Evolutionary conservation across 495 filamentous ascomycete genomes (phyloP), one percentile per base, ranked within the genome.

Genomic region (Aspergillus nanangensis): DNA sequence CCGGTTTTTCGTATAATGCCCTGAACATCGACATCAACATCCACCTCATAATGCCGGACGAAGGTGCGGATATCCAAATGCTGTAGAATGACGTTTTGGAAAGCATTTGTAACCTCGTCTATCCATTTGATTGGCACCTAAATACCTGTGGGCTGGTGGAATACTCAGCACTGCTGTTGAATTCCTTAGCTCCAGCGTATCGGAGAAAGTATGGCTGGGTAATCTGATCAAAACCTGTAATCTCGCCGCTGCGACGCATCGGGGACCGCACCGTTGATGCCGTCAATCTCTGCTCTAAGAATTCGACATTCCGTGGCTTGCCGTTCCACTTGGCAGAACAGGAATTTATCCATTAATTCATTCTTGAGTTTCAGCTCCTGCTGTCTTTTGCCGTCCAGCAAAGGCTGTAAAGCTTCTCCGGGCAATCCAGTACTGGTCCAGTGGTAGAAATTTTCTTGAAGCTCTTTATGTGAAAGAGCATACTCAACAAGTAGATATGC

Each of bases 31-130:
- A 58, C 49, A 32, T 59, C 53, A 39, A 65, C 47, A 42, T 52
- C 53, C 38, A 58, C 55, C 46, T 55, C 44, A 47, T 67, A 62
- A 45, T 64, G 54, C 44, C 53, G 51, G 33, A 66, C 39, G 40
- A 62, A 62, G 1, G 52, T 61, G 37, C 47, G 27, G 23, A 57
- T 67, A 38, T 55, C 51, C 27, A 55, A 38, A 48, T 65, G 63
- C 43, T 63, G 51, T n/a, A 64, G 48, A 21, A 67, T 67, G 24
- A 61, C 38, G 38, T 61, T 66, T 53, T 66, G 54, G 11, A 68
- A 41, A n/a, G 53, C 53, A 42, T 68, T 54, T 32, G 52, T 57
- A 33, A 67, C 51, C 19, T 67, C 51, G 20, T 50, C 59, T 62
- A 45, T 60, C 5, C 29, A 29, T 33, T 37, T n/a, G 23, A 31